These are phyloP conservation scores for Quillaja saponaria DNA, from an alignment of 306 rosid genomes.

Conservation along the genomic window DNA sequence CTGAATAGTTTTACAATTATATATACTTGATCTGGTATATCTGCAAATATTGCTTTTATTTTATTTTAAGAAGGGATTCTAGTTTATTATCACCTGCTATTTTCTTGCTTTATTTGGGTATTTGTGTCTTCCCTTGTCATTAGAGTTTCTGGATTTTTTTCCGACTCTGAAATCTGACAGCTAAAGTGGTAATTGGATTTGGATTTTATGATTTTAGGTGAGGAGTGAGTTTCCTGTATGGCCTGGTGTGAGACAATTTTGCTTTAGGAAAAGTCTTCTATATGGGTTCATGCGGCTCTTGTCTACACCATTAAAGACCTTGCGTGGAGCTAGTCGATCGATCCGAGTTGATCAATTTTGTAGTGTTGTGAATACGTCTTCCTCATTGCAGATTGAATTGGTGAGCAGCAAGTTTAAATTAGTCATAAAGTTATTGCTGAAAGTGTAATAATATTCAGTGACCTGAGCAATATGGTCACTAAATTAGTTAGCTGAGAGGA, in stretches of 20 bases:
- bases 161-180: too few relatives aligned
- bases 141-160: too few relatives aligned
- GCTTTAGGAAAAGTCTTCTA: slow-evolving; percentile 67
- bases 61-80: too few relatives aligned
- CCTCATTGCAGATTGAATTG: slow-evolving; percentile 88
- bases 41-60: too few relatives aligned
- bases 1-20: too few relatives aligned
- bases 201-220: too few relatives aligned
- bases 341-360: slow-evolving; percentile 80
- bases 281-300: slow-evolving; percentile 77
- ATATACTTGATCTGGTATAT: too few relatives aligned
- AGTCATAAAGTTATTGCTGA: not conserved
- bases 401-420: slow-evolving; percentile 44
- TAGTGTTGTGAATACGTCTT: slow-evolving; percentile 81
- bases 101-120: too few relatives aligned
- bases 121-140: too few relatives aligned
- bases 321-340: slow-evolving; percentile 89
- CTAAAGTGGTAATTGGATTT: too few relatives aligned
- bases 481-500: not conserved
- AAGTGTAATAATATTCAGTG: slow-evolving; percentile 11
- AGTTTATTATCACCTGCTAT: too few relatives aligned
- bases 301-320: slow-evolving; percentile 75
- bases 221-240: slow-evolving; percentile 3
- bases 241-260: slow-evolving; percentile 20
- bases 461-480: slow-evolving; percentile 13